phyloP scores from a whole-genome alignment of 2,329 filamentous ascomycete species.

The Hymenoscyphus repandus region DNA sequence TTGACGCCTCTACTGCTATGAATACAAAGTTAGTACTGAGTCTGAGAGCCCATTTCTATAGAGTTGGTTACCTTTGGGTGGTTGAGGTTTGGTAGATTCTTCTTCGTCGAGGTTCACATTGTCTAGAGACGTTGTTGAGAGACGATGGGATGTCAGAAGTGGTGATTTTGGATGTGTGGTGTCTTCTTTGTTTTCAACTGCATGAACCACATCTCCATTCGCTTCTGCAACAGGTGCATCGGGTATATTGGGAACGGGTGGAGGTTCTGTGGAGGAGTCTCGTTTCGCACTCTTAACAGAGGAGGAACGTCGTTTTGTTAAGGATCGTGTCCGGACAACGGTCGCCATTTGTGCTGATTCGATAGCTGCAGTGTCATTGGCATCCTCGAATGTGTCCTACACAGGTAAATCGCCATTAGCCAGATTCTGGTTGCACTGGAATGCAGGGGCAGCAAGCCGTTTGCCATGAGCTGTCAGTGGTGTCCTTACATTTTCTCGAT shows the following conservation, averaged over 20 bases:
- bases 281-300: slow-evolving; percentile 22
- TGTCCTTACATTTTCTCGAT: slow-evolving; percentile 19
- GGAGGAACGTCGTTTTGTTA: slow-evolving; percentile 38
- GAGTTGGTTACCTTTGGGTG: slow-evolving; percentile 14
- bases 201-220: slow-evolving; percentile 22
- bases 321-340: slow-evolving; percentile 25
- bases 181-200: slow-evolving; percentile 24
- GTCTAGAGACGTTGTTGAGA: slow-evolving; percentile 54
- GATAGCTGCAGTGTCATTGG: slow-evolving; percentile 47
- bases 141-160: slow-evolving; percentile 39
- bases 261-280: slow-evolving; percentile 27
- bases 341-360: slow-evolving; percentile 17
- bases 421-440: slow-evolving; percentile 4
- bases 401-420: slow-evolving; percentile 7
- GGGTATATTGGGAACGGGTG: slow-evolving; percentile 19
- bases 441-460: slow-evolving; percentile 2
- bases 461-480: neutral
- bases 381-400: slow-evolving; percentile 81
- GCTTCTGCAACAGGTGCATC: slow-evolving; percentile 19
- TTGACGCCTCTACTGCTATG: slow-evolving; percentile 22
- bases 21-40: slow-evolving; percentile 14
- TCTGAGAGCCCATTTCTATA: neutral
- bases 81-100: slow-evolving; percentile 8
- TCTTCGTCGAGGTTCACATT: slow-evolving; percentile 62
- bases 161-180: slow-evolving; percentile 42